phyloP scores from a whole-genome alignment of 345 rosid species.

The Psidium guajava region DNA sequence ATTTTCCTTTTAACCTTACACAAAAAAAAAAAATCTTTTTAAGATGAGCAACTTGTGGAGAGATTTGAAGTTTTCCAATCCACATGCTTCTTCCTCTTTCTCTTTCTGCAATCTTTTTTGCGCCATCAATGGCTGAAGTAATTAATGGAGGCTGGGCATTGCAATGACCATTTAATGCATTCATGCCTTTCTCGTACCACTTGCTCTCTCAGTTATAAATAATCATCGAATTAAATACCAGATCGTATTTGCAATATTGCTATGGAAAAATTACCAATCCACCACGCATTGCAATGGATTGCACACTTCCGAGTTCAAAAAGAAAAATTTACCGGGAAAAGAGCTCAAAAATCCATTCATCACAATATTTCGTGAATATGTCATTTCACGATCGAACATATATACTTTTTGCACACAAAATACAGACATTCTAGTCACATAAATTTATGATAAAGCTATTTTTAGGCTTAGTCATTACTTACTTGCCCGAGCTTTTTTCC shows the following conservation, averaged over 20 bases:
- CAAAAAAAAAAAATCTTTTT: too few relatives aligned
- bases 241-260: not conserved
- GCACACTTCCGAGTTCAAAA: not conserved
- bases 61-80: not conserved
- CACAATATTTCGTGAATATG: not conserved
- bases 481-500: not conserved
- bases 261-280: not conserved
- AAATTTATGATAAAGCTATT: not conserved
- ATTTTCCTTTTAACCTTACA: not conserved
- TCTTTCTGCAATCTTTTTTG: not conserved
- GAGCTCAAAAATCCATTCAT: not conserved
- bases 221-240: not conserved
- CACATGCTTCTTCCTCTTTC: not conserved
- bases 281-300: not conserved
- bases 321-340: not conserved
- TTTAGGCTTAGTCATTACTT: not conserved
- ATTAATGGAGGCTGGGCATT: not conserved
- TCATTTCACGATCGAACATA: not conserved
- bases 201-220: not conserved
- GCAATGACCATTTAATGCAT: not conserved
- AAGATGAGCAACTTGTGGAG: not conserved
- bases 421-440: not conserved
- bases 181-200: not conserved
- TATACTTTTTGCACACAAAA: not conserved
- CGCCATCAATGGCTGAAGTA: not conserved